Evolutionary conservation across 2,329 filamentous ascomycete genomes (phyloP).

Genomic region (Colletotrichum scovillei): DNA sequence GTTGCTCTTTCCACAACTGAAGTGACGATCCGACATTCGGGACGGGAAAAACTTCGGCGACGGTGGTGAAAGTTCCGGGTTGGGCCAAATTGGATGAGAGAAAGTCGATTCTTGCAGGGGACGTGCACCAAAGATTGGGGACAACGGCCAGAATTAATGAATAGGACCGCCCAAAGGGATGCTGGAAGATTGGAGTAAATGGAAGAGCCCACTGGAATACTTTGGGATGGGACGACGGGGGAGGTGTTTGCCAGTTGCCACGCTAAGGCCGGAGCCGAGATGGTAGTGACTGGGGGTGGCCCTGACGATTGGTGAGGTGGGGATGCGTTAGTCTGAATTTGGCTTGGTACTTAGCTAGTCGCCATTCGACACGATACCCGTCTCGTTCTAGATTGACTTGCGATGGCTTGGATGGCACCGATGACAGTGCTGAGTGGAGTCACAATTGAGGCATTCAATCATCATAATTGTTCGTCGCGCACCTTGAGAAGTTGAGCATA

Average conservation of each 20-base stretch:
- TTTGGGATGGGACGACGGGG: slow-evolving; percentile 10
- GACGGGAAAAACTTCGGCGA: slow-evolving; percentile 10
- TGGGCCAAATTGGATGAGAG: neutral
- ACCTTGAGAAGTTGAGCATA: neutral
- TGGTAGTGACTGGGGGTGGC: neutral
- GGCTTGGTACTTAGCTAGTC: neutral
- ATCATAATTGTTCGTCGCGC: neutral
- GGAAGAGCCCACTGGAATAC: neutral
- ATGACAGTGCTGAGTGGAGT: neutral
- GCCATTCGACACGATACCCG: neutral
- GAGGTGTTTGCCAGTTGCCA: slow-evolving; percentile 7
- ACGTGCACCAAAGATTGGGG: neutral
- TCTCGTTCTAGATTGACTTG: neutral
- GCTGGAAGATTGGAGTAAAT: slow-evolving; percentile 2
- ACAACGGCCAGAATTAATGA: neutral
- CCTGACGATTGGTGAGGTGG: neutral
- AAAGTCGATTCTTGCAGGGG: neutral
- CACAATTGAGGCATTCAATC: no score
- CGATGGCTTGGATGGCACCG: neutral
- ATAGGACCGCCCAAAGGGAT: neutral
- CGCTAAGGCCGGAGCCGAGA: slow-evolving; percentile 3
- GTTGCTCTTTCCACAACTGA: neutral
- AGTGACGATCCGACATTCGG: neutral
- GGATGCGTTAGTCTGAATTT: neutral
- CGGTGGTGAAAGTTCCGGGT: neutral